Conservation (phyloP, 2,329 filamentous ascomycete species). For the Paraphoma chrysanthemicola region DNA sequence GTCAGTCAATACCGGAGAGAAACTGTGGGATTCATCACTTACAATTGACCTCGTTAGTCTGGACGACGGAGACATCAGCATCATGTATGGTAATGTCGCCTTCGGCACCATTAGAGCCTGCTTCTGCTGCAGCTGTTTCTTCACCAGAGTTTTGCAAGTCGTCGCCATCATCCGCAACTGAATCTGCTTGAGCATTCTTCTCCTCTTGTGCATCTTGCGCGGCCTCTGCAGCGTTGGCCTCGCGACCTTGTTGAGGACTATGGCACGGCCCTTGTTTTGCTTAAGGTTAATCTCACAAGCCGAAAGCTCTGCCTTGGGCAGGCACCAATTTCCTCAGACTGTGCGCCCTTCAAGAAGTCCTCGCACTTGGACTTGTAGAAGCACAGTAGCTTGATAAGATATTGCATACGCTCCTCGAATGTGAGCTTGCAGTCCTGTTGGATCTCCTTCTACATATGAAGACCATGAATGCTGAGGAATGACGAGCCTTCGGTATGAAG, state of each 20-base stretch:
- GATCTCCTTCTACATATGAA: not conserved
- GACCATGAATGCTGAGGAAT: not conserved
- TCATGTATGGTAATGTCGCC: too few species aligned
- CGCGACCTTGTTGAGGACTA: not conserved
- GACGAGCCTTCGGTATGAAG: not conserved
- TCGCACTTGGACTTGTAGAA: slow-evolving; percentile 5
- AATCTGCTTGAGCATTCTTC: too few species aligned
- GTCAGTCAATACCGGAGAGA: too few species aligned
- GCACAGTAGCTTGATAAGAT: not conserved
- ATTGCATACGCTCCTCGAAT: slow-evolving; percentile 3
- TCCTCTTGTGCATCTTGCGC: not conserved
- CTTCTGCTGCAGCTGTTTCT: too few species aligned
- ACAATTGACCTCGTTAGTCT: too few species aligned
- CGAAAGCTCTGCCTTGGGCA: not conserved
- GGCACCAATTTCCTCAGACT: not conserved
- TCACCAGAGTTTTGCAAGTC: too few species aligned
- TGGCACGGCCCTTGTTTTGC: not conserved
- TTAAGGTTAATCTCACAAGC: not conserved
- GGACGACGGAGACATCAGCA: too few species aligned
- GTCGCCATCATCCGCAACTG: too few species aligned
- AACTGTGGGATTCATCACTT: too few species aligned
- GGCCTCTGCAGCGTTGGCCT: not conserved
- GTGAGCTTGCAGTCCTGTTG: not conserved
- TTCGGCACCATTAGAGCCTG: too few species aligned
- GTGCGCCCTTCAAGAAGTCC: not conserved